Base-by-base conservation (phyloP, 2,329 filamentous ascomycete genomes). In the Colletotrichum tropicale region DNA sequence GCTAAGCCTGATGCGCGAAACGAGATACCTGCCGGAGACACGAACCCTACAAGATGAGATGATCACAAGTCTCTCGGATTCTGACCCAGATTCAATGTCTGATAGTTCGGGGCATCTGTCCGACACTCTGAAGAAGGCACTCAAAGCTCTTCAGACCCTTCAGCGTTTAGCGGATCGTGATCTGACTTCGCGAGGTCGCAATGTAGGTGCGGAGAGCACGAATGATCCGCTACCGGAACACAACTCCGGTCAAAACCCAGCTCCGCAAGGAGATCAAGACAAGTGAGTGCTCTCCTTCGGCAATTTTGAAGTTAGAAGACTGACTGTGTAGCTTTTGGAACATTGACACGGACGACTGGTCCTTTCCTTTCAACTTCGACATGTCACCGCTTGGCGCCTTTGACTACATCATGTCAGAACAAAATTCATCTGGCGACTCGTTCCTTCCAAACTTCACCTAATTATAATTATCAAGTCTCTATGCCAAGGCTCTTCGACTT, bases 1-100 rank as follows among this genome's bases (percentile, higher is more conserved):
- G 6, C 28, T 77, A 0, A 77, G 75, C 4, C 65, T 77, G 10
- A 77, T 75, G 75, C 48, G 66, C 4, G 72, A 77, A 24, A 77
- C 75, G 8, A 64, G 75, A 1, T 36, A 75, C 34, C n/a, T 75
- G 3, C 32, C 64, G 3, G 75, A 66, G 28, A 68, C 70, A 0
- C 48, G 67, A 5, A 62, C 56, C 2, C 9, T 70, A 4, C 67
- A 70, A 32, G 56, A 70, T 2, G 67, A 62, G 7, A 60, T 70
- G 55, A 62, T 70, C 3, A 28, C 34, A 8, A 70, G 67, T 34
- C 34, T 62, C 15, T 70, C 55, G 2, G 67, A 70, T 8, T 26
- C 26, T 15, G 64, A 55, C 13, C n/a, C 28, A 9, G 28, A 32
- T 15, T 13, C 24, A 1, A 21, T 48, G 38, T n/a, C 38, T 48